Evolutionary conservation across 352 stramenopile genomes (phyloP), one percentile per base, ranked within the genome.

Genomic region (Elongisporangium senticosum): DNA sequence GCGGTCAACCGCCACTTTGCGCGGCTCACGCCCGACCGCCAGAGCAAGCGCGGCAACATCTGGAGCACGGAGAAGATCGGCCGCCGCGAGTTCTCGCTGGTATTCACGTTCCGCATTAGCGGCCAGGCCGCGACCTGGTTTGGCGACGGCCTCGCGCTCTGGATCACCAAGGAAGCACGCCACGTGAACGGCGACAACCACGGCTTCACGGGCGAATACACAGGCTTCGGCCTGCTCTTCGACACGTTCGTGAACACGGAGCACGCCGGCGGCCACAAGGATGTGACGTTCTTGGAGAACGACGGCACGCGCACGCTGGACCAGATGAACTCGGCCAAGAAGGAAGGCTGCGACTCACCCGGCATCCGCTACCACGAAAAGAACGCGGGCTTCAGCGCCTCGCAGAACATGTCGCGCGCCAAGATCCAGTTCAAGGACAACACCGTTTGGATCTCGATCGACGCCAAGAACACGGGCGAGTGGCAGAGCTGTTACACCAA

Each of bases 211-310:
- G 69, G 76, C 22, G 64, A 76, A 22, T 95, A 89, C 53, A 85
- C 75, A 64, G 83, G 85, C 50, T 62, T 95, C 54, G 85, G 85
- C 56, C 62, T 95, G 55, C 59, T 95, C 21, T 89, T 95, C 58
- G 85, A 95, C 62, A 95, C 85, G 62, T 95, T 93, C 69, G 72
- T 90, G 37, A 95, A 95, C 65, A 55, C 72, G 63, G 85, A 95
- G 61, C 81, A 93, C 60, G 59, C 52, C 26, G 85, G 83, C 20
- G 84, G 84, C 23, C 85, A 95, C 71, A 87, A 90, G 67, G 85
- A 95, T 60, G 81, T 95, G 63, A 89, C 78, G 53, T 82, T 92
- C 21, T 79, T 91, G 21, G 74, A 84, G 64, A 95, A 91, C 67
- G 77, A 95, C 58, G 83, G 83, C 56, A 72, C 75, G 10, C 86